Percentiles rank a stretch among this genome's conserved stretches.
Conservation (phyloP, 441 rosid species). For the Iberis amara region DNA sequence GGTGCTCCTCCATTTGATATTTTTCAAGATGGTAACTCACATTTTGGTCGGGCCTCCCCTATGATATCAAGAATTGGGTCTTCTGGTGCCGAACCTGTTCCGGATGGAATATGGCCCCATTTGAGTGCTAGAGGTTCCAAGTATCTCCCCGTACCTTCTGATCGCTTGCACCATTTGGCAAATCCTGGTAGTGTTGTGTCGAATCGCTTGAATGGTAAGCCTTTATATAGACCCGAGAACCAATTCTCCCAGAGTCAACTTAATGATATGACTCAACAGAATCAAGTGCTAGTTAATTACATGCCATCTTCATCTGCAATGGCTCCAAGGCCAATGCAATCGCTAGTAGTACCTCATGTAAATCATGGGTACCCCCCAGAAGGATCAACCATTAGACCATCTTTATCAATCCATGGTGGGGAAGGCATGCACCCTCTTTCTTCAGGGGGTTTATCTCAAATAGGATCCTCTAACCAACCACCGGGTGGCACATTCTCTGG, state of each 20-base stretch:
- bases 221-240: constrained; percentile 44
- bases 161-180: constrained; percentile 44
- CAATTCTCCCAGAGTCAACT: constrained; percentile 43
- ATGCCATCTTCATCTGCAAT: constrained; percentile 42
- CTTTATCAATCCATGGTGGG: constrained; percentile 45
- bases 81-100: constrained; percentile 38
- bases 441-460: constrained; percentile 50
- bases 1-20: constrained; percentile 37
- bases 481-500: constrained; percentile 67
- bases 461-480: constrained; percentile 47
- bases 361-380: constrained; percentile 46
- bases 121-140: constrained; percentile 50
- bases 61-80: constrained; percentile 40
- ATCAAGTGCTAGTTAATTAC: constrained; percentile 40
- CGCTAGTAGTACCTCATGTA: constrained; percentile 31
- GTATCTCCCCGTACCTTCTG: constrained; percentile 39
- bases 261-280: constrained; percentile 43
- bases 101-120: constrained; percentile 48
- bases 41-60: constrained; percentile 36
- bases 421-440: constrained; percentile 59
- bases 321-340: constrained; percentile 42
- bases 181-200: constrained; percentile 34
- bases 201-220: constrained; percentile 44
- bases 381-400: constrained; percentile 38
- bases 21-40: constrained; percentile 41